These are phyloP conservation scores for Xerocomus nothofagi DNA, from an alignment of 1,284 basidiomycete genomes.

Conservation along the genomic window DNA sequence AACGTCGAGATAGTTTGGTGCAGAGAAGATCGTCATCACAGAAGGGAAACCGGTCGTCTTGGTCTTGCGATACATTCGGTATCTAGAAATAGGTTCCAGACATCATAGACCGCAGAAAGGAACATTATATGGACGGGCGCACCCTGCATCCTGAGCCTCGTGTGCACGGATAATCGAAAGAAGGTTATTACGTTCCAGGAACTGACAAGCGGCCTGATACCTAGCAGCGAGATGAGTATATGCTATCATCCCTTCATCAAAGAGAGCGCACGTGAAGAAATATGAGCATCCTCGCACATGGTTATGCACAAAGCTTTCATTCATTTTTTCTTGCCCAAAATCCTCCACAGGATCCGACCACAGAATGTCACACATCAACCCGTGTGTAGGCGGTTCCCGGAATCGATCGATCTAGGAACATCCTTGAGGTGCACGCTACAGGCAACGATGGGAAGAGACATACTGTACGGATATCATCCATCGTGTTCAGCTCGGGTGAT, in stretches of 20 bases:
- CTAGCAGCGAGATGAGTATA: conserved; percentile 31
- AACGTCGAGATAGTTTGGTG: conserved; percentile 94
- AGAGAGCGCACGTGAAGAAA: conserved; percentile 77
- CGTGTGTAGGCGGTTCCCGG: conserved; percentile 92
- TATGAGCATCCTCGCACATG: conserved; percentile 95
- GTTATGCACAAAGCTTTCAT: conserved; percentile 87
- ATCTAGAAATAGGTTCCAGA: conserved; percentile 45
- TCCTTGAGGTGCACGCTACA: conserved; percentile 5
- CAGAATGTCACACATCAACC: conserved; percentile 93
- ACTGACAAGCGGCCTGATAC: conserved; percentile 92
- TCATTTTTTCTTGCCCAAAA: conserved; percentile 88
- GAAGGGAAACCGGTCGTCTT: conserved; percentile 91
- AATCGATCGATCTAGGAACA: conserved; percentile 80
- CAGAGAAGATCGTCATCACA: conserved; percentile 96
- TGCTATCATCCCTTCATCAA: neutral
- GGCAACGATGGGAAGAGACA: conserved; percentile 19
- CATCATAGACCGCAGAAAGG: neutral
- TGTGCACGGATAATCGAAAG: conserved; percentile 95
- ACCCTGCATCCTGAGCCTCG: conserved; percentile 95
- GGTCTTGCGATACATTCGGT: conserved; percentile 97
- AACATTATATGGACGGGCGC: conserved; percentile 24
- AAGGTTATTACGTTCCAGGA: conserved; percentile 91
- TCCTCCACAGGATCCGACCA: conserved; percentile 96
- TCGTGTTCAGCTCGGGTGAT: conserved; percentile 86
- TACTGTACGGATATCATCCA: conserved; percentile 85